These are phyloP conservation scores for Senna siamea DNA, from an alignment of 306 rosid species.

Conservation along the genomic window DNA sequence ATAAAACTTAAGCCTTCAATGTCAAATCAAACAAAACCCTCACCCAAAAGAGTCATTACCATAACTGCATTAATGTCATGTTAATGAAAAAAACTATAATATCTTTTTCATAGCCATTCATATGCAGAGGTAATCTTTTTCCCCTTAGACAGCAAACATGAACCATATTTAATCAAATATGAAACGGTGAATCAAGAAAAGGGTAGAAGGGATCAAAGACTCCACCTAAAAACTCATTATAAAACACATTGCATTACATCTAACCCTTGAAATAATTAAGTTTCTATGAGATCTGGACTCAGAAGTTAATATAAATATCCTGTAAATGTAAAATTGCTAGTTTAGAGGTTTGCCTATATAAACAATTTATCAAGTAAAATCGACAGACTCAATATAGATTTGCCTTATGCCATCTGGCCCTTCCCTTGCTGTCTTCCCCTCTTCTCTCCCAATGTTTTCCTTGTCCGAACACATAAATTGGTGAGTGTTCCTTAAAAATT, in stretches of 20 bases:
- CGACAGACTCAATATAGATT: background rate
- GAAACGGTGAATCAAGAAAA: slow-evolving; percentile 11
- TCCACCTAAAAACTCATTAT: background rate
- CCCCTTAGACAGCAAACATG: background rate
- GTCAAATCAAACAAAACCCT: slow-evolving; percentile 18
- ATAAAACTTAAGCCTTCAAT: slow-evolving; percentile 26
- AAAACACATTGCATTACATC: too few species aligned
- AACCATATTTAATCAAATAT: slow-evolving; percentile 8
- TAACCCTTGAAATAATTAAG: too few species aligned
- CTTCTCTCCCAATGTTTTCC: background rate
- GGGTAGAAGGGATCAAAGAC: background rate
- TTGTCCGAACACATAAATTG: background rate
- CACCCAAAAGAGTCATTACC: background rate
- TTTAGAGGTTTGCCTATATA: background rate
- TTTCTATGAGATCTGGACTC: slow-evolving; percentile 1
- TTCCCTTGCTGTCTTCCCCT: background rate
- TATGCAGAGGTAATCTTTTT: slow-evolving; percentile 1
- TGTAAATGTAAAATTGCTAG: slow-evolving; percentile 7
- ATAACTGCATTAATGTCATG: slow-evolving; percentile 25
- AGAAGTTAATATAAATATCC: slow-evolving; percentile 4
- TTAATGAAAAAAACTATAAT: slow-evolving; percentile 1
- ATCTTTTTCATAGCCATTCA: slow-evolving; percentile 8
- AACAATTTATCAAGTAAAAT: background rate
- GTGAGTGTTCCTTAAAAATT: background rate
- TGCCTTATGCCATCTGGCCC: background rate